These are phyloP conservation scores for Auriscalpium vulgare DNA, from an alignment of 768 basidiomycete species.

Conservation along the genomic window DNA sequence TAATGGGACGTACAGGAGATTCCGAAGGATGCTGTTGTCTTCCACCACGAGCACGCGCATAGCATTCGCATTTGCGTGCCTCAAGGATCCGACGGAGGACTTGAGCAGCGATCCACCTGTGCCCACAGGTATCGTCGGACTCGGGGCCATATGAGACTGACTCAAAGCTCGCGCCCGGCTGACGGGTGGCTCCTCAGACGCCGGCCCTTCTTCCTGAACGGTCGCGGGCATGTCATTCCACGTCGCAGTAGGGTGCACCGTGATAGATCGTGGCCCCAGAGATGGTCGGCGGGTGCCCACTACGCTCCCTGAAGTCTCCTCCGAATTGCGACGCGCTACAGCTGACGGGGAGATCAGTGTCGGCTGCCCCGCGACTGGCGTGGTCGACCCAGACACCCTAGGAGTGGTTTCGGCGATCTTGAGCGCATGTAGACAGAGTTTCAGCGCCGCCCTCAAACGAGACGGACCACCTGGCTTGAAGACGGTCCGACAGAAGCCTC, in stretches of 20 bases:
- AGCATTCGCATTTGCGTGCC: constrained; percentile 26
- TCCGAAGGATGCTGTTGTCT: constrained; percentile 82
- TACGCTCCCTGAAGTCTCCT: constrained; percentile 24
- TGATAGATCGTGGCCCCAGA: constrained; percentile 46
- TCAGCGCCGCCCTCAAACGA: constrained; percentile 57
- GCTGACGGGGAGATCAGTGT: not conserved
- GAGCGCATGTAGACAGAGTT: constrained; percentile 50
- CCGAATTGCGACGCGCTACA: constrained; percentile 38
- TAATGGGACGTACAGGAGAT: constrained; percentile 56
- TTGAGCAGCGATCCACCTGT: constrained; percentile 61
- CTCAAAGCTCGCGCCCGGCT: constrained; percentile 8
- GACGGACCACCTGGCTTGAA: constrained; percentile 88
- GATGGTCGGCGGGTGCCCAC: constrained; percentile 32
- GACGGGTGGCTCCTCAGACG: constrained; percentile 12
- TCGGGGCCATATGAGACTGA: constrained; percentile 16
- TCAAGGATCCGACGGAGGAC: constrained; percentile 50
- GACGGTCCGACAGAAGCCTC: constrained; percentile 82
- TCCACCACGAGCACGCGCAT: constrained; percentile 79
- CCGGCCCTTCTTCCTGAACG: constrained; percentile 27
- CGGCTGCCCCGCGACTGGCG: constrained; percentile 1
- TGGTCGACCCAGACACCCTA: constrained; percentile 1
- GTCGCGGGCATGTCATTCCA: constrained; percentile 30
- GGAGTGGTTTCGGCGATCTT: constrained; percentile 17
- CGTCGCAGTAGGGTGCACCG: constrained; percentile 32
- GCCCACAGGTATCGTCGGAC: constrained; percentile 46